Evolutionary conservation across 2,329 filamentous ascomycete genomes (phyloP), one percentile per base, ranked within the genome.

Genomic region (Penicillium expansum): DNA sequence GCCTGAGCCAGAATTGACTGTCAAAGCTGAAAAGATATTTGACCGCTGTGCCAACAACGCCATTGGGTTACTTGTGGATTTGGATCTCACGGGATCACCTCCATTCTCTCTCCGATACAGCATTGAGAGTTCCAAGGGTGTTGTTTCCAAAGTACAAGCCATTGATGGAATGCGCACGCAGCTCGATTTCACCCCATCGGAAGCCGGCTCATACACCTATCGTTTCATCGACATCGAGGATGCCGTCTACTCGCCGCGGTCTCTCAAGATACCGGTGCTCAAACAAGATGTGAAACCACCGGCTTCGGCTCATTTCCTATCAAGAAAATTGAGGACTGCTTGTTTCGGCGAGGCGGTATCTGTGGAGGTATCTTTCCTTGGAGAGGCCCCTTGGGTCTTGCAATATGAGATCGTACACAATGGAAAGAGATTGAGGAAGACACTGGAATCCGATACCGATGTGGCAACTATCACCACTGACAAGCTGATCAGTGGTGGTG

Each of bases 21-120:
- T 99, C 48, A 83, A 83, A 32, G 82, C 86, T 7, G 89, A 96
- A 65, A 88, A 92, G 60, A 92, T 99, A 42, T 89, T 91, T 51
- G 94, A 99, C 74, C 96, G 95, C 71, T 99, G 94, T 72, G 93
- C 92, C 35, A 92, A 92, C 47, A 96, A 92, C 69, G 91, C 94
- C 0, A 90, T 99, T 60, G 94, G 94, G 39, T 82, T 99, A 53
- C 85, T 89, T 11, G 90, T 99, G 41, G 89, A 94, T 68, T 78
- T 99, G 48, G 92, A 97, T 70, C 81, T 99, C 38, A 89, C 93
- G 29, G 94, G 94, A 59, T 96, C 92, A 0, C 93, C 95, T 44
- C 93, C 93, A 1, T 99, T 99, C 76, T 80, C 81, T n/a, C 80
- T 99, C 44, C 80, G 81, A 22, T 99, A 97, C 71, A 86, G 87